Conservation (phyloP, 306 rosid species). For the Prunus fruticosa region DNA sequence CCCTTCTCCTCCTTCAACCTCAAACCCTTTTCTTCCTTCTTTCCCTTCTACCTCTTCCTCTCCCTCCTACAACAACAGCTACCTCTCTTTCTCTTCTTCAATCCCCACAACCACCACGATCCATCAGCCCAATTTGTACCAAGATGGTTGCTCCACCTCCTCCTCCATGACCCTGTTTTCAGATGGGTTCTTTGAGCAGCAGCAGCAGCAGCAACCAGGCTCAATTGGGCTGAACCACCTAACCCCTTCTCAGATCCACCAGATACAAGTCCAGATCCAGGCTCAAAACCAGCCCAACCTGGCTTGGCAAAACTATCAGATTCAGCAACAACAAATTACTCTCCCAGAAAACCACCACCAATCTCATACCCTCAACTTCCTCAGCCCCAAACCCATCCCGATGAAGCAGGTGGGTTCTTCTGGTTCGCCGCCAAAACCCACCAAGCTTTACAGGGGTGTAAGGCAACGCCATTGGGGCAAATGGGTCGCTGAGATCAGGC, state of each 20-base stretch:
- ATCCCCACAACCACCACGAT: not conserved
- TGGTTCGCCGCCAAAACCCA: slow-evolving; percentile 58
- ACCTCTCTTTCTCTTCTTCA: slow-evolving; percentile 20
- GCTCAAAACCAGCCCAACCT: slow-evolving; percentile 29
- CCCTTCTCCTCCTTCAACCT: slow-evolving; percentile 20
- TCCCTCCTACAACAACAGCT: slow-evolving; percentile 11
- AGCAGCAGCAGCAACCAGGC: slow-evolving; percentile 15
- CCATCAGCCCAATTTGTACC: slow-evolving; percentile 31
- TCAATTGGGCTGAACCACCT: slow-evolving; percentile 62
- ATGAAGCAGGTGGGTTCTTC: slow-evolving; percentile 56
- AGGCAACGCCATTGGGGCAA: slow-evolving; percentile 98
- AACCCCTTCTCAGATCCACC: slow-evolving; percentile 61
- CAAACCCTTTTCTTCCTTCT: slow-evolving; percentile 12
- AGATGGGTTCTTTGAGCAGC: slow-evolving; percentile 43
- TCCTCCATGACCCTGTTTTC: slow-evolving; percentile 44
- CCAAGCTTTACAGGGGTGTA: slow-evolving; percentile 91
- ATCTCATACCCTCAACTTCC: slow-evolving; percentile 30
- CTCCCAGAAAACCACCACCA: not conserved
- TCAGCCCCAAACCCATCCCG: slow-evolving; percentile 52
- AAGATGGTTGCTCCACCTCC: slow-evolving; percentile 35
- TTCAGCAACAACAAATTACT: not conserved
- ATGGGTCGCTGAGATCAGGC: slow-evolving; percentile 98
- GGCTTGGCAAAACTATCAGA: slow-evolving; percentile 12
- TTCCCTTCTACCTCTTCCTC: slow-evolving; percentile 17
- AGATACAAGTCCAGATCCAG: slow-evolving; percentile 72